These are phyloP conservation scores for Aspergillus cejpii DNA, from an alignment of 2,329 filamentous ascomycete species.

Conservation along the genomic window DNA sequence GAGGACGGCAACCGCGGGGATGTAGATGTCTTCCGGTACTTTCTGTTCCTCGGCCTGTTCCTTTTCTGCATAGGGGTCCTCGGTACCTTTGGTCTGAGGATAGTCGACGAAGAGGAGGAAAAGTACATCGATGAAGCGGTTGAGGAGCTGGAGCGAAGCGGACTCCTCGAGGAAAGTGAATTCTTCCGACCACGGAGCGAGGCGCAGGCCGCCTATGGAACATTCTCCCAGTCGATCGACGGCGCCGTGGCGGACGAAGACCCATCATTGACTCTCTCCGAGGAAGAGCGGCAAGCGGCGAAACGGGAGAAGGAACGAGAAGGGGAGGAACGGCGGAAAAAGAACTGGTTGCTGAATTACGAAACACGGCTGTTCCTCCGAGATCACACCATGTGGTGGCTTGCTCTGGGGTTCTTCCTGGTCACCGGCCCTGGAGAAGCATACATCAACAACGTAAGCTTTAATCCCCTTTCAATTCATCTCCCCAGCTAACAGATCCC, in stretches of 20 bases:
- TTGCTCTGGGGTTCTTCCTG: conserved; percentile 84
- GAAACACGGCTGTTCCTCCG: conserved; percentile 79
- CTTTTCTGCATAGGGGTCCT: conserved; percentile 64
- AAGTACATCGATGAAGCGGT: conserved; percentile 85
- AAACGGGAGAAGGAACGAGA: conserved; percentile 40
- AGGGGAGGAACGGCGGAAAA: conserved; percentile 61
- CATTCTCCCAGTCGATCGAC: conserved; percentile 38
- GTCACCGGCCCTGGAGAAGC: conserved; percentile 93
- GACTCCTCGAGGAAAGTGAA: conserved; percentile 63
- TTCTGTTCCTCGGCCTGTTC: conserved; percentile 72
- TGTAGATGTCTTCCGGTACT: conserved; percentile 74
- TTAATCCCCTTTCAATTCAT: not conserved
- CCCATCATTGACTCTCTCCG: conserved; percentile 22
- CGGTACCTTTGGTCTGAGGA: conserved; percentile 65
- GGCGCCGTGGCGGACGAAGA: conserved; percentile 38
- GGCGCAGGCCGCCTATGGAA: conserved; percentile 42
- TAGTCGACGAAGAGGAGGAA: conserved; percentile 69
- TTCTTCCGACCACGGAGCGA: conserved; percentile 56
- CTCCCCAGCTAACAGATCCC: not conserved
- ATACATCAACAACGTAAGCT: conserved; percentile 77
- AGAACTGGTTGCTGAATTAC: conserved; percentile 83
- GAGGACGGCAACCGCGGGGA: conserved; percentile 56
- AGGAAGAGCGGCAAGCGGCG: conserved; percentile 25
- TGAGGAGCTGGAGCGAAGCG: conserved; percentile 84
- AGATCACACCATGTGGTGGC: conserved; percentile 92